phyloP scores from a whole-genome alignment of 257 asterid genomes.

The Avicennia marina region DNA sequence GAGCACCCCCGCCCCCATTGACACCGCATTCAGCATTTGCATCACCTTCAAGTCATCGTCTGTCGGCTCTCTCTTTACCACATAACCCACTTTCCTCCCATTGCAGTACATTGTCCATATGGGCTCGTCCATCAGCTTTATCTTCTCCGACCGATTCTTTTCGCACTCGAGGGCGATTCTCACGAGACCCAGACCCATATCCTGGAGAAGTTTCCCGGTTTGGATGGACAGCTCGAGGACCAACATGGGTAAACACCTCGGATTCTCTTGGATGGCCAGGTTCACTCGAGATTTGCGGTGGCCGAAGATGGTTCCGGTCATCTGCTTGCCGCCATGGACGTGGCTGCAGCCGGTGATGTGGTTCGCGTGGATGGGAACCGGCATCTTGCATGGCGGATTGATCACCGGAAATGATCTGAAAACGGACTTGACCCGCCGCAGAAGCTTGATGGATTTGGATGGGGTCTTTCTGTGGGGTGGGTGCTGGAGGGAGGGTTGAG shows the following conservation, averaged over 20 bases:
- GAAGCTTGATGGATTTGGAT: slow-evolving; percentile 47
- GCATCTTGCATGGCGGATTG: slow-evolving; percentile 85
- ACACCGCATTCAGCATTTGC: slow-evolving; percentile 62
- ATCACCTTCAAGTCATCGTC: slow-evolving; percentile 71
- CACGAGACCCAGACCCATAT: slow-evolving; percentile 82
- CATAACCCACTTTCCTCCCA: slow-evolving; percentile 74
- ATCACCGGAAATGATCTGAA: slow-evolving; percentile 82
- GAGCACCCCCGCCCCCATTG: slow-evolving; percentile 95
- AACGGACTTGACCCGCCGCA: slow-evolving; percentile 61
- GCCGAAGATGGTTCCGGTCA: slow-evolving; percentile 87
- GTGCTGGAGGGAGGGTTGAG: slow-evolving; percentile 41
- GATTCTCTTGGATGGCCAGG: slow-evolving; percentile 70
- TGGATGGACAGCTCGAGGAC: slow-evolving; percentile 77
- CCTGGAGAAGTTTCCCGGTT: slow-evolving; percentile 81
- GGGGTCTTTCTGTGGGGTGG: slow-evolving; percentile 42
- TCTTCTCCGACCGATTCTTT: slow-evolving; percentile 49
- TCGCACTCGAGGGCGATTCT: slow-evolving; percentile 85
- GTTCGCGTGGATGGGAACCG: slow-evolving; percentile 47
- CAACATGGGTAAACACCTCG: slow-evolving; percentile 59
- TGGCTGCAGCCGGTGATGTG: slow-evolving; percentile 41
- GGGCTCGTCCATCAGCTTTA: slow-evolving; percentile 69
- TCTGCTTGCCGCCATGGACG: slow-evolving; percentile 70
- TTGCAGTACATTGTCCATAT: slow-evolving; percentile 86
- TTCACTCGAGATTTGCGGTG: slow-evolving; percentile 61
- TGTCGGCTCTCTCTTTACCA: slow-evolving; percentile 67